Conservation (phyloP, 257 asterid genomes). For the Solanum rostratum region DNA sequence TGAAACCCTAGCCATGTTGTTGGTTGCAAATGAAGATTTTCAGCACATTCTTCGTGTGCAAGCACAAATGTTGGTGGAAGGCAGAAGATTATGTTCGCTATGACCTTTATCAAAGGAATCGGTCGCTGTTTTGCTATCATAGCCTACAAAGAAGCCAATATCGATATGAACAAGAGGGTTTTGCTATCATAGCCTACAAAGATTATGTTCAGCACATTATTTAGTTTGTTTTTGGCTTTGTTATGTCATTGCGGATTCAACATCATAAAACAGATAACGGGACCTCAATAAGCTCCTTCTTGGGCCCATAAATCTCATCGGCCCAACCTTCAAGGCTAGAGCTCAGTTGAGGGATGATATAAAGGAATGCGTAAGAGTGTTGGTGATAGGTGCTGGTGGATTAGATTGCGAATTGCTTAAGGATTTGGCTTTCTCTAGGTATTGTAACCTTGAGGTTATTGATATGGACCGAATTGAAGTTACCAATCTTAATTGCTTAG, state of each 20-base stretch:
- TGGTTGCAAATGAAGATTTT: conserved; percentile 78
- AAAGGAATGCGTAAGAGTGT: conserved; percentile 60
- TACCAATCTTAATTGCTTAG: conserved; percentile 91
- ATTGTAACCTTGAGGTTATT: conserved; percentile 73
- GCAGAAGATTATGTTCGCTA: conserved; percentile 90
- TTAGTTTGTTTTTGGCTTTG: too few species aligned
- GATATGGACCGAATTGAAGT: conserved; percentile 98
- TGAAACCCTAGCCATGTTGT: conserved; percentile 1
- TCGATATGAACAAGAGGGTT: conserved; percentile 98
- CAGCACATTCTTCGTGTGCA: conserved; percentile 96
- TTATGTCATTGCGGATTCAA: conserved; percentile 53
- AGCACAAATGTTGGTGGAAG: conserved; percentile 89
- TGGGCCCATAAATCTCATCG: conserved; percentile 79
- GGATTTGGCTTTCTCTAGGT: conserved; percentile 92
- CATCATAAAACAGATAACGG: conserved; percentile 74
- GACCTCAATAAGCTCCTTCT: conserved; percentile 95
- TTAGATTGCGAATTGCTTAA: conserved; percentile 94
- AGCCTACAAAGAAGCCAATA: conserved; percentile 78
- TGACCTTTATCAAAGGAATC: conserved; percentile 93
- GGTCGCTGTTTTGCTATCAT: conserved; percentile 94
- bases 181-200: too few species aligned
- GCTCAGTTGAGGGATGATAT: conserved; percentile 72
- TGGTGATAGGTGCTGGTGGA: conserved; percentile 99
- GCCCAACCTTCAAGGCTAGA: conserved; percentile 67
- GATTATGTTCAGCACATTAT: too few species aligned